phyloP scores from a whole-genome alignment of 2,329 filamentous ascomycete genomes.

The Xylaria multiplex region DNA sequence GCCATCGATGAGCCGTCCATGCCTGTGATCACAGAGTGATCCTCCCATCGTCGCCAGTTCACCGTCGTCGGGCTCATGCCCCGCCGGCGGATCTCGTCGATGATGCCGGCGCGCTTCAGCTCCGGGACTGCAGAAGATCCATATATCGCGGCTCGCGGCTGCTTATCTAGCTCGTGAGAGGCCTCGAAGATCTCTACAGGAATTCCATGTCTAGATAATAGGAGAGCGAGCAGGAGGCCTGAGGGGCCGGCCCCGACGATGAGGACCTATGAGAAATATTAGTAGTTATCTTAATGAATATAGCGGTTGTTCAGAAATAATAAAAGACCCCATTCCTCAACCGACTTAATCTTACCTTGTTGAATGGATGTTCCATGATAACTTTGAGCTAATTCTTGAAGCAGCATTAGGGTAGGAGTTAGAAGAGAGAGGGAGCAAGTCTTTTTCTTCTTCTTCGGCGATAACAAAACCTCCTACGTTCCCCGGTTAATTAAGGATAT shows the following conservation, averaged over 20 bases:
- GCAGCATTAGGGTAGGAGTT: background rate
- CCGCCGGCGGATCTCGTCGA: slow-evolving; percentile 53
- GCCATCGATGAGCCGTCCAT: slow-evolving; percentile 50
- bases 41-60: slow-evolving; percentile 53
- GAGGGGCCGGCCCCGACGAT: slow-evolving; percentile 62
- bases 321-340: background rate
- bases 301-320: too few species aligned
- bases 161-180: slow-evolving; percentile 63
- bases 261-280: slow-evolving; percentile 50
- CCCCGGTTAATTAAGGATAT: slow-evolving; percentile 28
- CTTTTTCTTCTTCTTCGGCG: slow-evolving; percentile 12
- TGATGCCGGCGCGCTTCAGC: slow-evolving; percentile 66
- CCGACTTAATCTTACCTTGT: slow-evolving; percentile 41
- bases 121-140: slow-evolving; percentile 67
- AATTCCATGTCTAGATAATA: slow-evolving; percentile 64
- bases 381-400: background rate
- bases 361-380: slow-evolving; percentile 45
- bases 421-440: slow-evolving; percentile 11
- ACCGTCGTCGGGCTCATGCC: slow-evolving; percentile 54
- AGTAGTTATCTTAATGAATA: slow-evolving; percentile 1
- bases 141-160: slow-evolving; percentile 71
- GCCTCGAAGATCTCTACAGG: slow-evolving; percentile 66
- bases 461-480: slow-evolving; percentile 21
- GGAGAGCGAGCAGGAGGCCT: slow-evolving; percentile 60
- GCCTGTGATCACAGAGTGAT: slow-evolving; percentile 51